Base-by-base conservation (phyloP, 176 grass and related monocot species). In the Secale cereale region DNA sequence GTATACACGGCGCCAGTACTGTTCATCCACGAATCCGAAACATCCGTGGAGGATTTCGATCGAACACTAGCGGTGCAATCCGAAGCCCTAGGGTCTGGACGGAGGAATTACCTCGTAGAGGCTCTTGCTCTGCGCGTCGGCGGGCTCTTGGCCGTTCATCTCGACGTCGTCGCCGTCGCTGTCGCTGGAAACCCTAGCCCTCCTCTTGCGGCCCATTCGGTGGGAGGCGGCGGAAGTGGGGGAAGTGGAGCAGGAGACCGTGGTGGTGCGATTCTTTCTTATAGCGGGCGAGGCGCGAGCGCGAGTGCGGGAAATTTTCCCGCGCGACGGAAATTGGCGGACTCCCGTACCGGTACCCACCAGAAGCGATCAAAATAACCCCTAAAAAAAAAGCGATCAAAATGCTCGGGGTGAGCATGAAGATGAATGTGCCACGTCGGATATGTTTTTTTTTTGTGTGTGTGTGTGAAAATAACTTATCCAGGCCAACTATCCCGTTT, bases 31-130 rank as follows among this genome's bases (percentile, higher is more conserved):
- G 16, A 72, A 39, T 70, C 75, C 23, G 2, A 79, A 3, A 40
- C 25, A 32, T 68, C 75, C 8, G 0, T 9, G 11, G 23, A 25
- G 5, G 57, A 57, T 43, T 79, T 59, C 3, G 43, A 84, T 14
- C 57, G 7, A 80, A 22, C 67, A 8, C 59, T 22, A 25, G 1
- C 32, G 10, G 3, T 11, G 11, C 25, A 25, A 70, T 65, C 83
- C 17, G 28, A 28, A 25, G 14, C 25, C 11, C 19, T 87, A 83
- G 60, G 81, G 60, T 68, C 75, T 14, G 13, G 33, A 14, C 10
- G 2, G 75, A 65, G 64, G 22, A 4, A 74, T 84, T 94, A 99
- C 97, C 97, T 99, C 94, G 82, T 99, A 96, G 78, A 96, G 92
- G 90, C 86, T 91, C 70, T 25, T 82, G 65, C 65, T 70, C 15